Percentiles rank a stretch among this genome's conserved stretches.
phyloP scores from a whole-genome alignment of 2,329 filamentous ascomycete species.

The Sporothrix globosa region DNA sequence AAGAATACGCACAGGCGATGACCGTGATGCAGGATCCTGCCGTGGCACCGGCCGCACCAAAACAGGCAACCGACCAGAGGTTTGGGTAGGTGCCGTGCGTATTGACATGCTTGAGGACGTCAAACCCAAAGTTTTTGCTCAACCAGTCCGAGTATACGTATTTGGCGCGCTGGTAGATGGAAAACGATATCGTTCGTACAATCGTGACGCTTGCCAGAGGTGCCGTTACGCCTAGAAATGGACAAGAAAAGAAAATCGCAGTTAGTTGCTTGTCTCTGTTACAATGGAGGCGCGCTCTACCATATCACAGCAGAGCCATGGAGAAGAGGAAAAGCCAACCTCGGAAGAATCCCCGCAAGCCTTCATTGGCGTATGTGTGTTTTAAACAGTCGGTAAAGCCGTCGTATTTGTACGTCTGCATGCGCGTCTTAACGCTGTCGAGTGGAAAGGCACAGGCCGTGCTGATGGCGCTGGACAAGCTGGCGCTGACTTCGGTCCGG shows the following conservation, averaged over 20 bases:
- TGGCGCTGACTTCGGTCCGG: slow-evolving; percentile 78
- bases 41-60: slow-evolving; percentile 75
- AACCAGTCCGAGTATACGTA: slow-evolving; percentile 73
- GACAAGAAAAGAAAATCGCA: neutral
- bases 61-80: slow-evolving; percentile 72
- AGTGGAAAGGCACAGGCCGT: slow-evolving; percentile 82
- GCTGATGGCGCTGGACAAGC: slow-evolving; percentile 74
- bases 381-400: slow-evolving; percentile 74
- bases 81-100: slow-evolving; percentile 71
- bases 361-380: slow-evolving; percentile 75
- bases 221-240: slow-evolving; percentile 66
- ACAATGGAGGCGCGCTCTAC: neutral
- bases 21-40: slow-evolving; percentile 79
- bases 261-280: neutral
- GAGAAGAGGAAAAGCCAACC: slow-evolving; percentile 52
- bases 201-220: slow-evolving; percentile 64
- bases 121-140: slow-evolving; percentile 65
- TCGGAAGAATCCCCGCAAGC: slow-evolving; percentile 76
- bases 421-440: slow-evolving; percentile 86
- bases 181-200: slow-evolving; percentile 48
- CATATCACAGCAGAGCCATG: slow-evolving; percentile 36
- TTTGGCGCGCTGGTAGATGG: slow-evolving; percentile 72
- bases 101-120: slow-evolving; percentile 74
- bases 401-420: slow-evolving; percentile 82
- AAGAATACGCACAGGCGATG: slow-evolving; percentile 65